Evolutionary conservation across 805 yeast species (phyloP).

Genomic region (Candida tallmaniae): DNA sequence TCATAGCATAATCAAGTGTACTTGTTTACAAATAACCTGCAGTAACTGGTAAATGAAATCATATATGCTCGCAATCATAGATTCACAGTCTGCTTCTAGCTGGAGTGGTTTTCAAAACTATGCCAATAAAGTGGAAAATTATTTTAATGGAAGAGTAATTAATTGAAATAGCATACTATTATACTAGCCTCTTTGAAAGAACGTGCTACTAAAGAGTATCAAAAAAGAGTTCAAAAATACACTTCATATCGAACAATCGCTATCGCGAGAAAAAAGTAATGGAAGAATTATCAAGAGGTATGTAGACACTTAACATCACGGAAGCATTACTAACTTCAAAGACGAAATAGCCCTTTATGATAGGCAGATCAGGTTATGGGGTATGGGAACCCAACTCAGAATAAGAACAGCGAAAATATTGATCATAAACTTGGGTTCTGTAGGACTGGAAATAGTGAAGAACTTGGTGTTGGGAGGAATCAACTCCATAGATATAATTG

Average conservation of each 20-base stretch:
- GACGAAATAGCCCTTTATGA: constrained; percentile 93
- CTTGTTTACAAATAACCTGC: too few species aligned
- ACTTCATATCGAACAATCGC: not conserved
- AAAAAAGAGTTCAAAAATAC: too few species aligned
- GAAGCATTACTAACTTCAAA: constrained; percentile 8
- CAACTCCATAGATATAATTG: constrained; percentile 71
- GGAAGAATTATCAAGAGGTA: constrained; percentile 13
- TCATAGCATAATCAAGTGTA: too few species aligned
- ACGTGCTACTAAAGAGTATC: too few species aligned
- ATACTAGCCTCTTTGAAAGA: too few species aligned
- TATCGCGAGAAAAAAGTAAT: not conserved
- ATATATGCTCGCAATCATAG: too few species aligned
- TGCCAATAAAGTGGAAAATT: too few species aligned
- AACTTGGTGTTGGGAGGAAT: constrained; percentile 86
- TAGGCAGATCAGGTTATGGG: constrained; percentile 95
- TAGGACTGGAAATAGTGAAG: constrained; percentile 79
- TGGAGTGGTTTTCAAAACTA: too few species aligned
- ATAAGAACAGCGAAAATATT: constrained; percentile 70
- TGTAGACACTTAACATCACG: constrained; percentile 2
- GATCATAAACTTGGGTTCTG: constrained; percentile 67
- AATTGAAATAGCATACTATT: too few species aligned
- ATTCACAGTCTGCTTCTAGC: too few species aligned
- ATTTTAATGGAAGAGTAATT: too few species aligned
- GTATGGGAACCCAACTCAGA: constrained; percentile 80
- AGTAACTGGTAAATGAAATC: too few species aligned